Evolutionary conservation across 768 basidiomycete species (phyloP), one percentile per base, ranked within the genome.

Genomic region (Hypsizygus marmoreus): DNA sequence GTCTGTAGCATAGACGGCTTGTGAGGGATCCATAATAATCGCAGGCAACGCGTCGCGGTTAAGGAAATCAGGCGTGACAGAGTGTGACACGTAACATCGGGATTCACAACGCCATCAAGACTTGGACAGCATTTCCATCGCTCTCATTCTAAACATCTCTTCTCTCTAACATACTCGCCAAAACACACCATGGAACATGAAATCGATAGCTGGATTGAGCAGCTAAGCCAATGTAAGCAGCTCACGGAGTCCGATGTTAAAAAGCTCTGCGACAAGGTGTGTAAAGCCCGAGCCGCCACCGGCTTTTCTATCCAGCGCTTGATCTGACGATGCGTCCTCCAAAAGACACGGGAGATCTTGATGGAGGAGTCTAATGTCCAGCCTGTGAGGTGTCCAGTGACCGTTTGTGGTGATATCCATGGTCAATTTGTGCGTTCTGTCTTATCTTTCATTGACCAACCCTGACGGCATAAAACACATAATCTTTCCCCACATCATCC

Each of bases 301-400:
- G 6, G 28, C 29, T 45, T 39, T 50, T 43, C 51, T 24, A 23
- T 47, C 31, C 38, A 36, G 35, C 33, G 12, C 39, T 47, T 55
- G 57, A 63, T 62, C 56, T 58, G 30, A 57, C 51, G 54, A 54
- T 56, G 39, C 42, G 34, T 28, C 32, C 11, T 36, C 24, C 11
- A 11, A 16, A 64, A 99, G 97, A 94, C 97, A 43, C 81, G 95
- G 63, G 97, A 98, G 73, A 95, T 99, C 57, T 69, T 99, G 67
- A 95, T 97, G 88, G 95, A 97, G 62, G 97, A 99, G 75, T 94
- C 91, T 24, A 99, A 99, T 66, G 97, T 99, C 2, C 95, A 98
- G 70, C 95, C 95, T 16, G 97, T 99, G 43, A 79, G 89, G 69
- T 98, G 95, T 75, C 97, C 97, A 23, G 97, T 99, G 56, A 99